These are phyloP conservation scores for Bruguiera gymnorhiza DNA, from an alignment of 345 rosid genomes.

Conservation along the genomic window DNA sequence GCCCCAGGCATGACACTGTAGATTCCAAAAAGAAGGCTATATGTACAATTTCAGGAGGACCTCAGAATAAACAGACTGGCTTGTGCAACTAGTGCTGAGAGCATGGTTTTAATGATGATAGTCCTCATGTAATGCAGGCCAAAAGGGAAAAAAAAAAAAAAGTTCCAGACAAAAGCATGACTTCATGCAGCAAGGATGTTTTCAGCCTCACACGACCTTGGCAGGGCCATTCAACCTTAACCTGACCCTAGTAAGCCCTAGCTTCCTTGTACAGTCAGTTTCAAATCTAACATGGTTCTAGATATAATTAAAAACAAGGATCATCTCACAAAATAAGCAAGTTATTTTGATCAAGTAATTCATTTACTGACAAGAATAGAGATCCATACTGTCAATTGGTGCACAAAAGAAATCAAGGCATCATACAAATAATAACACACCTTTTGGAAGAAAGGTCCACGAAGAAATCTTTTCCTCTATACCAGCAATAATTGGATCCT, in stretches of 20 bases:
- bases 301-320: too few species aligned
- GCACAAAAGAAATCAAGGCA: not conserved
- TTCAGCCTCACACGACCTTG: not conserved
- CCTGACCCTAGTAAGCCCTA: not conserved
- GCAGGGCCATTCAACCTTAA: not conserved
- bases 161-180: not conserved
- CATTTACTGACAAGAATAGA: not conserved
- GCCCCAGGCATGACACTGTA: too few species aligned
- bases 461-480: constrained; percentile 89
- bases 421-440: constrained; percentile 25
- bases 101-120: too few species aligned
- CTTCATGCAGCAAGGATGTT: not conserved
- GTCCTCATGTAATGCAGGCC: too few species aligned
- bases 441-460: constrained; percentile 98
- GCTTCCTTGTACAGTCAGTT: not conserved
- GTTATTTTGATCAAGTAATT: not conserved
- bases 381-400: not conserved
- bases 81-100: too few species aligned
- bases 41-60: too few species aligned
- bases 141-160: too few species aligned
- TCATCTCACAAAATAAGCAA: too few species aligned
- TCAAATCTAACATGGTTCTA: too few species aligned
- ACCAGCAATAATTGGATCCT: constrained; percentile 89
- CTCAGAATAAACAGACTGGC: too few species aligned
- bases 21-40: too few species aligned